A percentile compares a stretch with the other conserved stretches of the same genome.
Conservation (phyloP, 352 stramenopile genomes). For the Phytophthora citricola region DNA sequence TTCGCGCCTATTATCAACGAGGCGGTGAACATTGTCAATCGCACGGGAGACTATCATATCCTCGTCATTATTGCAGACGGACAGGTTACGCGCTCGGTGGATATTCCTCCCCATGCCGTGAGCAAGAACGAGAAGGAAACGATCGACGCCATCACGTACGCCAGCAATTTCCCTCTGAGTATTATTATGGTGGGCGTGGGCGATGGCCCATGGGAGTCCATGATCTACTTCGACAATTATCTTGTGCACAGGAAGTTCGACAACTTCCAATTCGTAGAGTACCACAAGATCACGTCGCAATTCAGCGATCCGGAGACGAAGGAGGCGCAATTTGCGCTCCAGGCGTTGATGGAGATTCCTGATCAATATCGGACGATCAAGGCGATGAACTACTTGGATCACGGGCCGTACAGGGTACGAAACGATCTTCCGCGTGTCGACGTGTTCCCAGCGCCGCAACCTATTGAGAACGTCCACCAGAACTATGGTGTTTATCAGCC, state of each 20-base stretch:
- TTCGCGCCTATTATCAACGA: constrained; percentile 90
- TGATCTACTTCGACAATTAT: constrained; percentile 86
- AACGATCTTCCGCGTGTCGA: constrained; percentile 68
- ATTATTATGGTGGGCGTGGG: constrained; percentile 87
- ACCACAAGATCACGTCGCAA: constrained; percentile 68
- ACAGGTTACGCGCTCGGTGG: constrained; percentile 85
- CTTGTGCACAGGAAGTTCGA: constrained; percentile 82
- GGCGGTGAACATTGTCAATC: constrained; percentile 81
- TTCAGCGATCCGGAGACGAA: constrained; percentile 54
- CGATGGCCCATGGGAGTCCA: constrained; percentile 82
- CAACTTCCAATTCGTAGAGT: constrained; percentile 91
- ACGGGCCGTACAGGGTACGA: constrained; percentile 51
- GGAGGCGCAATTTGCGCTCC: constrained; percentile 78
- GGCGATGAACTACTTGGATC: constrained; percentile 65
- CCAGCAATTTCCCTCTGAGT: constrained; percentile 79
- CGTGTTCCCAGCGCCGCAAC: constrained; percentile 63
- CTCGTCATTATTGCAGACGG: constrained; percentile 90
- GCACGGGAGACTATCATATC: constrained; percentile 84
- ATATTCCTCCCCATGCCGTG: constrained; percentile 74
- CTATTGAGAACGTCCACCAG: constrained; percentile 30
- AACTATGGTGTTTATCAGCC: constrained; percentile 45
- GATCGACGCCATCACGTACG: constrained; percentile 85
- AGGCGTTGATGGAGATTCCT: constrained; percentile 88
- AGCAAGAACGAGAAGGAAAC: constrained; percentile 90
- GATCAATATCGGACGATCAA: constrained; percentile 86